Conservation (phyloP, 768 basidiomycete genomes). For the Podaxis carcinomalis region DNA sequence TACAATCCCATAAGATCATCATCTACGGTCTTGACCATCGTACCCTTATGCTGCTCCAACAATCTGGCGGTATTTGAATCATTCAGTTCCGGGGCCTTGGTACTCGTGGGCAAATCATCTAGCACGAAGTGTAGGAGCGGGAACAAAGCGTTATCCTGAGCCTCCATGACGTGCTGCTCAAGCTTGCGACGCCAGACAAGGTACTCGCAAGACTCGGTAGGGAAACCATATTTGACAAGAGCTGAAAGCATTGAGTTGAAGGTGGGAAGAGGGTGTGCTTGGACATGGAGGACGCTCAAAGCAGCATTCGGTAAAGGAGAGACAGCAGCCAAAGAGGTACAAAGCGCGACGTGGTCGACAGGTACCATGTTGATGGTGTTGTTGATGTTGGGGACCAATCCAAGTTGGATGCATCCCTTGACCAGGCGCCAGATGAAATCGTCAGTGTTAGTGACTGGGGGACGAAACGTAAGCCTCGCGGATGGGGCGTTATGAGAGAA, state of each 20-base stretch:
- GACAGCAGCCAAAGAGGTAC: conserved; percentile 70
- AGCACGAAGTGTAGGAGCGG: conserved; percentile 95
- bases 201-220: conserved; percentile 79
- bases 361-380: conserved; percentile 99
- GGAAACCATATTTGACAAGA: conserved; percentile 76
- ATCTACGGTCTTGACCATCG: conserved; percentile 57
- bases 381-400: conserved; percentile 93
- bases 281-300: conserved; percentile 74
- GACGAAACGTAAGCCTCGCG: background rate
- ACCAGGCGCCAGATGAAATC: conserved; percentile 98
- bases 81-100: conserved; percentile 88
- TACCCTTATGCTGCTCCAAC: conserved; percentile 37
- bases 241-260: conserved; percentile 84
- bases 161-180: conserved; percentile 92
- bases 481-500: background rate
- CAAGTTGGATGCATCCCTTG: conserved; percentile 98
- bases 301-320: conserved; percentile 44
- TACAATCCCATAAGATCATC: conserved; percentile 80
- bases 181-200: conserved; percentile 86
- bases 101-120: conserved; percentile 95
- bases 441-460: conserved; percentile 92
- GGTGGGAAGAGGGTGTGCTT: conserved; percentile 80
- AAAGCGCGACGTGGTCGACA: conserved; percentile 91
- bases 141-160: conserved; percentile 95
- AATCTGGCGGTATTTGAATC: conserved; percentile 78